Evolutionary conservation across 805 yeast species (phyloP), one percentile per base, ranked within the genome.

Genomic region (Cyberlindnera amylophila): DNA sequence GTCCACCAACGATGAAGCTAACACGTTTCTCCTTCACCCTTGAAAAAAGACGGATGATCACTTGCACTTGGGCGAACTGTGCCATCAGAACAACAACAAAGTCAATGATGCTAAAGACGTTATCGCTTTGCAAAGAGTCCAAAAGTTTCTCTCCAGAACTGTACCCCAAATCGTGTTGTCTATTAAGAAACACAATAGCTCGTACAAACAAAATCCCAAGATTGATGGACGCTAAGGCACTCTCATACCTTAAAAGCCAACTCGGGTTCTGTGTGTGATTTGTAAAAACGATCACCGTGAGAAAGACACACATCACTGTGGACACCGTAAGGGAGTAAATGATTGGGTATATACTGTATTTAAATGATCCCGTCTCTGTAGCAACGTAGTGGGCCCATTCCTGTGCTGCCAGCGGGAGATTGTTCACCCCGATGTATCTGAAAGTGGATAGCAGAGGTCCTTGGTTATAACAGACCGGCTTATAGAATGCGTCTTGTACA

Each of bases 61-160:
- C 79, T 53, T 82, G 86, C 1, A 83, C 86, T 58, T 85, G 90
- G 39, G 82, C 75, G 24, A 84, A 62, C 53, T 81, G 83, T 19
- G 82, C 66, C 6, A 82, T 52, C 11, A 81, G 56, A 7, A 78
- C 78, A 13, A 77, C 75, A 1, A 84, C 55, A 37, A 82, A 67
- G 55, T 81, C 86, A 12, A 83, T 63, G 3, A 75, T 66, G 39
- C 75, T 75, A 51, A 82, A 72, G 10, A 69, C 70, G 3, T 65
- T 52, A 34, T 71, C 67, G 3, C 54, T 44, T 39, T 75, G 69
- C n/a, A 83, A 56, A 3, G 62, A 59, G 31, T 66, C 65, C 11
- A 80, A 51, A 17, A 81, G 60, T 28, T 59, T 55, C 9, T 67
- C 70, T 1, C 81, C 76, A 11, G 66, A 59, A 12, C 59, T 55